phyloP scores from a whole-genome alignment of 2,329 filamentous ascomycete genomes.

The Macrophomina tecta region DNA sequence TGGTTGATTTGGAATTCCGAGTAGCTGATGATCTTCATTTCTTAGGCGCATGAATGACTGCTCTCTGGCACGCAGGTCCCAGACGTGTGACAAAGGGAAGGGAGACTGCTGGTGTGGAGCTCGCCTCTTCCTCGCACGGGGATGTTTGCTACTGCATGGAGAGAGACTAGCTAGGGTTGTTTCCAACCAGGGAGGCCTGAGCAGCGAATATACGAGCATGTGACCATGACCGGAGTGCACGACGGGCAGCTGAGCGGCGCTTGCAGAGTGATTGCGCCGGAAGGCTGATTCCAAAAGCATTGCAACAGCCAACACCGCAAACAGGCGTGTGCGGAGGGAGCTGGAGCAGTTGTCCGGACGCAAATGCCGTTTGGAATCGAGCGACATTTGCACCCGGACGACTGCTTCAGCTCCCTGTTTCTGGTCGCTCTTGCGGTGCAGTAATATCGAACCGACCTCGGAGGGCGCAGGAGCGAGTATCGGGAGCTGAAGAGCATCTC shows the following conservation, averaged over 20 bases:
- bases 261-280: not conserved
- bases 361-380: too few relatives aligned
- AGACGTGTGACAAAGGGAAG: constrained; percentile 2
- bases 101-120: not conserved
- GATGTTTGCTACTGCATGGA: constrained; percentile 15
- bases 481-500: not conserved
- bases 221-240: constrained; percentile 2
- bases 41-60: constrained; percentile 12
- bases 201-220: constrained; percentile 19
- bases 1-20: constrained; percentile 9
- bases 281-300: not conserved
- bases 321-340: too few relatives aligned
- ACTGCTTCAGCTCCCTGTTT: too few relatives aligned
- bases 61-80: constrained; percentile 2
- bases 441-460: too few relatives aligned
- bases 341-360: too few relatives aligned
- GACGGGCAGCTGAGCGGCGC: constrained; percentile 20
- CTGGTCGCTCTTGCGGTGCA: too few relatives aligned
- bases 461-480: too few relatives aligned
- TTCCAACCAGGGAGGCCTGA: constrained; percentile 18
- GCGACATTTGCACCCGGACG: too few relatives aligned
- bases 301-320: too few relatives aligned
- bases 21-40: constrained; percentile 21
- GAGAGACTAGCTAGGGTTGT: constrained; percentile 5
- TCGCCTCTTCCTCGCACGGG: not conserved